These are phyloP conservation scores for Solanum sejunctum DNA, from an alignment of 257 asterid genomes.

Conservation along the genomic window DNA sequence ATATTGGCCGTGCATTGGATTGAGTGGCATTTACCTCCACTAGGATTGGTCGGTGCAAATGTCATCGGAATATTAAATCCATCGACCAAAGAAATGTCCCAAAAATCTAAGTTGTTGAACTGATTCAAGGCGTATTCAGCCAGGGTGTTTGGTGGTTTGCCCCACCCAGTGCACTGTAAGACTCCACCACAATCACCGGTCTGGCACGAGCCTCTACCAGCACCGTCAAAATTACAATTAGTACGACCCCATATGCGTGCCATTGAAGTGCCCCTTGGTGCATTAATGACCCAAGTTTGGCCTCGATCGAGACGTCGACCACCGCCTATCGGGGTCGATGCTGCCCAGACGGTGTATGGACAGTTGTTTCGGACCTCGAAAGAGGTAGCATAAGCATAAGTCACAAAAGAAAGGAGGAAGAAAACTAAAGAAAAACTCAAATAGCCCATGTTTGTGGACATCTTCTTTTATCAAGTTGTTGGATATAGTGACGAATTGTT, in stretches of 20 bases:
- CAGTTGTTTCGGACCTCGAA: conserved; percentile 18
- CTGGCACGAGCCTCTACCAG: conserved; percentile 13
- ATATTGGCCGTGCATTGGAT: conserved; percentile 45
- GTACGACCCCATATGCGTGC: conserved; percentile 36
- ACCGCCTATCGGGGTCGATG: conserved; percentile 21
- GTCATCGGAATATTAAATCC: conserved; percentile 53
- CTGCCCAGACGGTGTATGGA: conserved; percentile 30
- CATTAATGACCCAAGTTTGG: conserved; percentile 10
- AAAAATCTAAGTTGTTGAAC: conserved; percentile 28
- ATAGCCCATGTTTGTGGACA: background rate
- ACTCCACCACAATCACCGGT: conserved; percentile 29
- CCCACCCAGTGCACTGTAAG: conserved; percentile 29
- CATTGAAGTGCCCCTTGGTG: background rate
- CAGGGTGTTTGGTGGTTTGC: conserved; percentile 45
- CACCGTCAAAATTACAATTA: conserved; percentile 8
- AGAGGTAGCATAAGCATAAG: conserved; percentile 4
- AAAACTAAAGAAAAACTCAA: background rate
- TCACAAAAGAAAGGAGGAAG: background rate
- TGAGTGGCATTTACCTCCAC: conserved; percentile 7
- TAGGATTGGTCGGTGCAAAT: background rate
- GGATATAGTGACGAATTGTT: background rate
- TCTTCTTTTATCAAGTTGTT: background rate
- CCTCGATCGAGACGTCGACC: conserved; percentile 4
- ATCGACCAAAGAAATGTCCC: conserved; percentile 48
- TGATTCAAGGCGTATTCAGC: conserved; percentile 40